These are phyloP conservation scores for Cercospora zeae-maydis DNA, from an alignment of 2,329 filamentous ascomycete species.

Conservation along the genomic window DNA sequence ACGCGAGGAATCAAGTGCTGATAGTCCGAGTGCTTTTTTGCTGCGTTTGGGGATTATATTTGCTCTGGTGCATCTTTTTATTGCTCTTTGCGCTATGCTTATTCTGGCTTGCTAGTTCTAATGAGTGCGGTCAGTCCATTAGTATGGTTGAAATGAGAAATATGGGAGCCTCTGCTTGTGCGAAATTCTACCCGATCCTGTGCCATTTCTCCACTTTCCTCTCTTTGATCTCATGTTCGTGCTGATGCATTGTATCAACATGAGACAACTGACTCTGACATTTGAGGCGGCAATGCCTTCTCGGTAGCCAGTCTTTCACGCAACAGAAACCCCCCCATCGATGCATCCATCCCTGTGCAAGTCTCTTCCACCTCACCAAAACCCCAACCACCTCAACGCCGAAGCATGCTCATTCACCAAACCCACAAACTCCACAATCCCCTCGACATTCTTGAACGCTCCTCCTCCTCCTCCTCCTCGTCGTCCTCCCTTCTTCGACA, in stretches of 20 bases:
- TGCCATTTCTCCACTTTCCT: neutral
- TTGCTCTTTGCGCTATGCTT: neutral
- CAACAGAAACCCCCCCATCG: too few relatives aligned
- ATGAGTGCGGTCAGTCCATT: neutral
- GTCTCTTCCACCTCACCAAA: conserved; percentile 6
- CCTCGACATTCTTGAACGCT: neutral
- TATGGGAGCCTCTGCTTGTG: neutral
- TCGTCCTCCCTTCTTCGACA: too few relatives aligned
- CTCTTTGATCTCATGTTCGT: neutral
- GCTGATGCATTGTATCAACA: neutral
- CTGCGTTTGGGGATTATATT: conserved; percentile 6
- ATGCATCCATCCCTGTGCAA: too few relatives aligned
- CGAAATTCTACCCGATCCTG: neutral
- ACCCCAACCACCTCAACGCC: conserved; percentile 21
- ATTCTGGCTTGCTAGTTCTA: neutral
- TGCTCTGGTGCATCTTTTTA: neutral
- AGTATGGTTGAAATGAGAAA: neutral
- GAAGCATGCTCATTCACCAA: conserved; percentile 18
- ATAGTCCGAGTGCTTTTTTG: conserved; percentile 10
- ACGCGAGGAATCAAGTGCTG: conserved; percentile 14
- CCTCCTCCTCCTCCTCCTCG: neutral
- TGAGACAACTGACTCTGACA: too few relatives aligned
- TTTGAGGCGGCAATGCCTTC: too few relatives aligned
- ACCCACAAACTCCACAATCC: conserved; percentile 12
- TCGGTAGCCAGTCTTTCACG: too few relatives aligned